Evolutionary conservation across 768 basidiomycete species (phyloP).

Genomic region (Psilocybe cubensis): DNA sequence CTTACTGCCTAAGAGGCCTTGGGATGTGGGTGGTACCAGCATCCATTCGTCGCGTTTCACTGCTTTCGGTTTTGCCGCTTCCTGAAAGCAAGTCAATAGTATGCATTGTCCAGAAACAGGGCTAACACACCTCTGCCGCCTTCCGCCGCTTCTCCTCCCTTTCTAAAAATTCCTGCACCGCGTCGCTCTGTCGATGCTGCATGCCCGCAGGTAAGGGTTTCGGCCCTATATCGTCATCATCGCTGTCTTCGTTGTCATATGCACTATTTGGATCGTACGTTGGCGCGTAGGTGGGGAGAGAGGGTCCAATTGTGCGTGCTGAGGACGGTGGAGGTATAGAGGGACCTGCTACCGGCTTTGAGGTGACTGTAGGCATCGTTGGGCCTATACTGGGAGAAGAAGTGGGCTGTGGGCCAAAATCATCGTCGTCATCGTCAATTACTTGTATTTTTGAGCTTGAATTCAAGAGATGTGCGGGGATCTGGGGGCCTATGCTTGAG

Average conservation of each 20-base stretch:
- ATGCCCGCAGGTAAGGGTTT: conserved; percentile 63
- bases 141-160: conserved; percentile 79
- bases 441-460: conserved; percentile 15
- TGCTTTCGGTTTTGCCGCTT: conserved; percentile 77
- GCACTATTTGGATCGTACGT: conserved; percentile 32
- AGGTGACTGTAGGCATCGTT: conserved; percentile 1
- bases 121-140: conserved; percentile 57
- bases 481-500: conserved; percentile 25
- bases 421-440: conserved; percentile 56
- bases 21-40: conserved; percentile 88
- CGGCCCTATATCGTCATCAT: conserved; percentile 84
- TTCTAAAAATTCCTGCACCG: conserved; percentile 83
- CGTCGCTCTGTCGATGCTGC: conserved; percentile 53
- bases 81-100: conserved; percentile 39
- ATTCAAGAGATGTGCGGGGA: conserved; percentile 27
- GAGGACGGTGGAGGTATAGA: conserved; percentile 20
- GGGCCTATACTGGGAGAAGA: conserved; percentile 16
- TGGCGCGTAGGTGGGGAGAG: conserved; percentile 47
- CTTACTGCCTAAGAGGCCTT: conserved; percentile 79
- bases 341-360: conserved; percentile 14
- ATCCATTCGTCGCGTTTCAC: conserved; percentile 96
- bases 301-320: conserved; percentile 54
- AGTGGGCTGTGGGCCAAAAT: conserved; percentile 62
- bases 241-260: conserved; percentile 42
- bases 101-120: background rate